phyloP scores from a whole-genome alignment of 495 filamentous ascomycete species.

The Penicillium lividum region DNA sequence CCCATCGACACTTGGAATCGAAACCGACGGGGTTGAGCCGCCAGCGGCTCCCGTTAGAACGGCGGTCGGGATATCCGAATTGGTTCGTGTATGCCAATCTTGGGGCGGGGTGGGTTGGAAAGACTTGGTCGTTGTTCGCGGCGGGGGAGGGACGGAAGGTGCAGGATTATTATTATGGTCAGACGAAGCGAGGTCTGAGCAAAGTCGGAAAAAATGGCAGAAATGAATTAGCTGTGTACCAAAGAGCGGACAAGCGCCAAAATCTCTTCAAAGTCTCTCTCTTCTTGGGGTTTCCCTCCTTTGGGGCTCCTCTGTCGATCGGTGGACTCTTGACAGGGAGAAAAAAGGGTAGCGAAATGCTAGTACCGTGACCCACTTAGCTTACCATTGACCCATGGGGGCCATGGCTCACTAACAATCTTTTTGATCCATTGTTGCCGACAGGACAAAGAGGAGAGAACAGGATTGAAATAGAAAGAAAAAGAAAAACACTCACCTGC shows the following conservation, averaged over 20 bases:
- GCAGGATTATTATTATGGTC: slow-evolving; percentile 15
- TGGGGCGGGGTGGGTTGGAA: slow-evolving; percentile 28
- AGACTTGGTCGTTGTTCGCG: slow-evolving; percentile 27
- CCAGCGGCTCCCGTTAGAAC: slow-evolving; percentile 37
- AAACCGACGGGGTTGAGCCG: slow-evolving; percentile 34
- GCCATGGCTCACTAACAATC: slow-evolving; percentile 28
- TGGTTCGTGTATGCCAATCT: slow-evolving; percentile 38
- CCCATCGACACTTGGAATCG: slow-evolving; percentile 39
- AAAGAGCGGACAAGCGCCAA: slow-evolving; percentile 12
- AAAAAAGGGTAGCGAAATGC: slow-evolving; percentile 35
- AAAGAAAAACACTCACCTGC: slow-evolving; percentile 59
- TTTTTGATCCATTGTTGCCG: slow-evolving; percentile 9
- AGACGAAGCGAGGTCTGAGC: slow-evolving; percentile 23
- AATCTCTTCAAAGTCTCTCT: slow-evolving; percentile 9
- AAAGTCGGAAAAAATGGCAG: slow-evolving; percentile 6
- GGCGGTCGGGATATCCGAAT: slow-evolving; percentile 36
- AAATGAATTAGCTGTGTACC: slow-evolving; percentile 16
- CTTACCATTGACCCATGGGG: slow-evolving; percentile 19
- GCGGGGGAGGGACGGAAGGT: slow-evolving; percentile 20
- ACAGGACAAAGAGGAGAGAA: slow-evolving; percentile 5
- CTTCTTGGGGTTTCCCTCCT: slow-evolving; percentile 2
- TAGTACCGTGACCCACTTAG: slow-evolving; percentile 37
- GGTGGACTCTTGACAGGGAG: slow-evolving; percentile 22
- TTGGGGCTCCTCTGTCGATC: slow-evolving; percentile 24
- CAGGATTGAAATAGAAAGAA: not conserved